Evolutionary conservation across 805 yeast species (phyloP).

Genomic region (Candida loeiensis): DNA sequence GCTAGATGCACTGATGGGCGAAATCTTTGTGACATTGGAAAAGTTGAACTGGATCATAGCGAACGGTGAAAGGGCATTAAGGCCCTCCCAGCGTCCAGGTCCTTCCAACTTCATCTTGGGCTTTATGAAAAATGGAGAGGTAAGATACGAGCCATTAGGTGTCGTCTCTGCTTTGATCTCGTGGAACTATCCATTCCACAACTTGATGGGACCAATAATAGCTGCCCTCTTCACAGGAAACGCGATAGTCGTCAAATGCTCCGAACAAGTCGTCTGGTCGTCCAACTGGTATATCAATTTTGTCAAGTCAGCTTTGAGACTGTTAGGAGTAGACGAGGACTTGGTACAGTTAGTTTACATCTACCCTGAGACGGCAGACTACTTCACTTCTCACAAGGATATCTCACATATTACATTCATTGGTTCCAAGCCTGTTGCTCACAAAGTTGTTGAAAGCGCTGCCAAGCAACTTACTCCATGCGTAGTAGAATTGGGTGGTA

Average conservation of each 20-base stretch:
- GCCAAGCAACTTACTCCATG: conserved; percentile 87
- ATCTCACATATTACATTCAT: conserved; percentile 89
- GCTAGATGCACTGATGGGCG: conserved; percentile 95
- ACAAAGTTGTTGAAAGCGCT: conserved; percentile 78
- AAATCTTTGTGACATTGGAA: conserved; percentile 90
- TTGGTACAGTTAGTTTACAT: conserved; percentile 86
- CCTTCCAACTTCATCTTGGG: conserved; percentile 82
- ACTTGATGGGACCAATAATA: conserved; percentile 85
- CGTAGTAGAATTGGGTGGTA: conserved; percentile 95
- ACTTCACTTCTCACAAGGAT: conserved; percentile 79
- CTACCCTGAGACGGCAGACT: conserved; percentile 85
- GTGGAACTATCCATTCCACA: conserved; percentile 98
- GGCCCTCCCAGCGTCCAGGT: conserved; percentile 76
- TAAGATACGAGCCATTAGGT: conserved; percentile 88
- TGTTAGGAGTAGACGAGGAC: conserved; percentile 74
- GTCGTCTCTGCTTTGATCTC: conserved; percentile 86
- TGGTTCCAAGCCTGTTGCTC: conserved; percentile 94
- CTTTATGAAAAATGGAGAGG: conserved; percentile 84
- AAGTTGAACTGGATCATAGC: conserved; percentile 85
- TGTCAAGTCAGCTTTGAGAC: conserved; percentile 66
- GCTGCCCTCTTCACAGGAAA: conserved; percentile 91
- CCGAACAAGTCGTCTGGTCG: conserved; percentile 96
- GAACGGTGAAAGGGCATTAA: conserved; percentile 72
- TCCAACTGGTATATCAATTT: conserved; percentile 73
- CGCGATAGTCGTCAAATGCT: conserved; percentile 86